A percentile compares a stretch with the other conserved stretches of the same genome.
Conservation (phyloP, 495 filamentous ascomycete species). For the Talaromyces thailandensis region DNA sequence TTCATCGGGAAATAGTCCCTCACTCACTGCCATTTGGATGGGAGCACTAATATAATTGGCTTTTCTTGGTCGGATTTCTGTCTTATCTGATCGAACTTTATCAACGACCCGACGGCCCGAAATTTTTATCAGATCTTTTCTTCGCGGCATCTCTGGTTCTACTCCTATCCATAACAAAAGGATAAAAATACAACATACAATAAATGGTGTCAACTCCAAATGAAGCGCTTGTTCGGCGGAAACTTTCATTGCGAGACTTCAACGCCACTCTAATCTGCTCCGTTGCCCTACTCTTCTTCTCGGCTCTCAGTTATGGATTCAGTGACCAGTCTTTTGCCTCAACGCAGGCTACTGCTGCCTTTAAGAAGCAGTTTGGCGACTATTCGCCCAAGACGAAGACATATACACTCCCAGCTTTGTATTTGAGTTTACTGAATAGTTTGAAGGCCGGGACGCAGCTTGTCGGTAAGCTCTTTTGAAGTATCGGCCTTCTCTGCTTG, state of each 20-base stretch:
- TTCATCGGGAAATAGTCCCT: neutral
- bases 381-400: constrained; percentile 13
- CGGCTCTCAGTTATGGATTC: constrained; percentile 28
- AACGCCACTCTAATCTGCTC: neutral
- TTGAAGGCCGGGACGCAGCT: constrained; percentile 18
- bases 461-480: neutral
- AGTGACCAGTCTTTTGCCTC: constrained; percentile 24
- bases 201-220: neutral
- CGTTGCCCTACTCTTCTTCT: constrained; percentile 7
- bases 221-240: constrained; percentile 11
- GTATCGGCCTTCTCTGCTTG: no score
- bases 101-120: neutral
- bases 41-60: neutral
- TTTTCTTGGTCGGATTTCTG: neutral
- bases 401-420: constrained; percentile 15
- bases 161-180: neutral
- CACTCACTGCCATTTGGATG: neutral
- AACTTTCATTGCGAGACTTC: constrained; percentile 13
- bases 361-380: constrained; percentile 20
- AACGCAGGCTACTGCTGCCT: constrained; percentile 24
- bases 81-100: neutral
- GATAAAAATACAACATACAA: neutral
- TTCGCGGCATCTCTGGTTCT: neutral
- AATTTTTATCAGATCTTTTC: neutral
- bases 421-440: constrained; percentile 24